phyloP scores from a whole-genome alignment of 495 filamentous ascomycete species.

The Aspergillus homomorphus region DNA sequence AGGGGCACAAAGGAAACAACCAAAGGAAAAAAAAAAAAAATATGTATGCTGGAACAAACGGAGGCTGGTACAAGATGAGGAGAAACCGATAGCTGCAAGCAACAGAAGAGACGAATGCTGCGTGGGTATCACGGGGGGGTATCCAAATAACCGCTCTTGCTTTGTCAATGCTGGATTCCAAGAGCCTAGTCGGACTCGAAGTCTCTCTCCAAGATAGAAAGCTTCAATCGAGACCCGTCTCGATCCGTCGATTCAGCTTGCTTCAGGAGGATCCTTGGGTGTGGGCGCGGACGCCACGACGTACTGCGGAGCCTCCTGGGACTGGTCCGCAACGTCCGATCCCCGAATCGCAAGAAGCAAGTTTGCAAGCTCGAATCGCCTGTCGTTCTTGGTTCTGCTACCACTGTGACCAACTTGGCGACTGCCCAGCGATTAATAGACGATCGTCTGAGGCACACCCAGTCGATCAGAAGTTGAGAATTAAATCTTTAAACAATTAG shows the following conservation, averaged over 20 bases:
- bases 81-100: conserved; percentile 38
- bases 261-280: conserved; percentile 13
- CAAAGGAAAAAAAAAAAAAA: conserved; percentile 20
- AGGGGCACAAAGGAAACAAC: conserved; percentile 26
- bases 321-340: conserved; percentile 10
- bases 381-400: conserved; percentile 14
- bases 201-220: conserved; percentile 25
- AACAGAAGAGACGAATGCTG: conserved; percentile 42
- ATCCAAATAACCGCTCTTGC: conserved; percentile 44
- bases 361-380: conserved; percentile 12
- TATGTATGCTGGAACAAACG: conserved; percentile 21
- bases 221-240: conserved; percentile 15
- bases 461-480: conserved; percentile 5
- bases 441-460: conserved; percentile 3
- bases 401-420: conserved; percentile 7
- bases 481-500: conserved; percentile 8
- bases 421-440: conserved; percentile 6
- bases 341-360: conserved; percentile 14
- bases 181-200: conserved; percentile 22
- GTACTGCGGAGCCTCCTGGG: conserved; percentile 13
- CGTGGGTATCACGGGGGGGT: conserved; percentile 45
- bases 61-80: conserved; percentile 27
- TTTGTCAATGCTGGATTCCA: conserved; percentile 30
- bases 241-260: conserved; percentile 17
- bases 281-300: conserved; percentile 5